phyloP scores from a whole-genome alignment of 345 rosid species.

The Odontarrhena argentea region DNA sequence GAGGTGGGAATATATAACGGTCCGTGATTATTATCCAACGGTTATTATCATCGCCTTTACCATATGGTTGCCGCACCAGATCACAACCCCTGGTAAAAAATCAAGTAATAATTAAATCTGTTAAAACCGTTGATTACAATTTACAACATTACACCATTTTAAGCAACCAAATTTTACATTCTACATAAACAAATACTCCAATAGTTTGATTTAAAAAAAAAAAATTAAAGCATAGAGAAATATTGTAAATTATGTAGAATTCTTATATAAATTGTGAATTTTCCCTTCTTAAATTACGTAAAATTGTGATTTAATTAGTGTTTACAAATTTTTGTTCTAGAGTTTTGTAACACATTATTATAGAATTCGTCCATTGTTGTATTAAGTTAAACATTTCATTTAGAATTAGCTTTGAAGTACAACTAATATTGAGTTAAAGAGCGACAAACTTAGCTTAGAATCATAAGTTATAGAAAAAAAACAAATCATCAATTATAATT shows the following conservation, averaged over 20 bases:
- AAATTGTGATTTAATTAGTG: neutral
- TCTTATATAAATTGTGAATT: no score
- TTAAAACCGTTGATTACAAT: constrained; percentile 17
- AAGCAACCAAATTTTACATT: no score
- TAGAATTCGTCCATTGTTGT: no score
- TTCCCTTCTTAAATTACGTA: no score
- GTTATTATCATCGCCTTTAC: neutral
- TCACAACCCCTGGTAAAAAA: neutral
- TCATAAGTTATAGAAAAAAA: constrained; percentile 19
- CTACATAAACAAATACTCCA: no score
- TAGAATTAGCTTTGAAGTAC: neutral
- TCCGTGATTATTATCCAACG: constrained; percentile 18
- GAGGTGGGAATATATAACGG: constrained; percentile 9
- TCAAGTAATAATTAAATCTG: neutral
- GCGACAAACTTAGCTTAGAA: constrained; percentile 35
- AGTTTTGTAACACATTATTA: neutral
- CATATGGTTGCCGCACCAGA: neutral
- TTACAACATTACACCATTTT: no score
- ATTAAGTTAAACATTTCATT: no score
- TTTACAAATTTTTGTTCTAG: neutral
- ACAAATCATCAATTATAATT: neutral
- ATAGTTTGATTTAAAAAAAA: no score
- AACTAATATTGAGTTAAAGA: neutral
- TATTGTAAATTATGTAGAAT: no score
- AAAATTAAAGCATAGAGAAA: no score